phyloP scores from a whole-genome alignment of 2,329 filamentous ascomycete genomes.

The Graphilbum fragrans region DNA sequence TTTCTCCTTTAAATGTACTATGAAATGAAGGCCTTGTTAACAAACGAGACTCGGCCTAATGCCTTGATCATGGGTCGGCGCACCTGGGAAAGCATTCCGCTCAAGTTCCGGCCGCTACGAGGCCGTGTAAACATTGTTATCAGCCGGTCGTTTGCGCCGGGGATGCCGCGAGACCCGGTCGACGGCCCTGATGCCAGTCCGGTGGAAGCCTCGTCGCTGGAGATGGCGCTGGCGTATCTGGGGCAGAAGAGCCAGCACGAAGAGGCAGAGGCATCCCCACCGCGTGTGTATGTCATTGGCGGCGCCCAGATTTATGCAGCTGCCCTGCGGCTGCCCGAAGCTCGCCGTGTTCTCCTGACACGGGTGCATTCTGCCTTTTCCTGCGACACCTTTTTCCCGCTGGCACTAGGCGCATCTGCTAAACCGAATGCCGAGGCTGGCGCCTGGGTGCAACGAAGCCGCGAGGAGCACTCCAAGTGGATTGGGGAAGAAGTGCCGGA shows the following conservation, averaged over 20 bases:
- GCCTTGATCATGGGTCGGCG: conserved; percentile 96
- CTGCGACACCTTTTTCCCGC: conserved; percentile 63
- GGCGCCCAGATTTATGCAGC: conserved; percentile 75
- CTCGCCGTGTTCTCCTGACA: conserved; percentile 57
- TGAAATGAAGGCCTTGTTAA: not conserved
- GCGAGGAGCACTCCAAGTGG: conserved; percentile 46
- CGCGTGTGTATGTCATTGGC: conserved; percentile 74
- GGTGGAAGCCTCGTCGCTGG: conserved; percentile 46
- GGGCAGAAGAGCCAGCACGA: not conserved
- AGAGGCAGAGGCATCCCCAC: conserved; percentile 18
- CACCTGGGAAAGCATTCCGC: conserved; percentile 86
- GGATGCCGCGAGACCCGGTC: conserved; percentile 3
- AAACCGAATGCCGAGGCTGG: conserved; percentile 10
- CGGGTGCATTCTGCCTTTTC: conserved; percentile 57
- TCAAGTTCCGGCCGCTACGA: conserved; percentile 64
- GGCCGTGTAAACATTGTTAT: conserved; percentile 76
- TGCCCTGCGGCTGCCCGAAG: conserved; percentile 47
- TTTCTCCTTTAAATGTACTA: not conserved
- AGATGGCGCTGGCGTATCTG: conserved; percentile 38
- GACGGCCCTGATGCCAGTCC: conserved; percentile 22
- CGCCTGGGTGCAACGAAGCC: conserved; percentile 41
- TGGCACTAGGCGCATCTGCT: conserved; percentile 29
- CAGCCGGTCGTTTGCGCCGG: conserved; percentile 35
- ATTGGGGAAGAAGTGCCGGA: conserved; percentile 51
- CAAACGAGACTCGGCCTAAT: conserved; percentile 29